Evolutionary conservation across 139 green algal genomes (phyloP), one percentile per base, ranked within the genome.

Genomic region (Chloropicon primus): DNA sequence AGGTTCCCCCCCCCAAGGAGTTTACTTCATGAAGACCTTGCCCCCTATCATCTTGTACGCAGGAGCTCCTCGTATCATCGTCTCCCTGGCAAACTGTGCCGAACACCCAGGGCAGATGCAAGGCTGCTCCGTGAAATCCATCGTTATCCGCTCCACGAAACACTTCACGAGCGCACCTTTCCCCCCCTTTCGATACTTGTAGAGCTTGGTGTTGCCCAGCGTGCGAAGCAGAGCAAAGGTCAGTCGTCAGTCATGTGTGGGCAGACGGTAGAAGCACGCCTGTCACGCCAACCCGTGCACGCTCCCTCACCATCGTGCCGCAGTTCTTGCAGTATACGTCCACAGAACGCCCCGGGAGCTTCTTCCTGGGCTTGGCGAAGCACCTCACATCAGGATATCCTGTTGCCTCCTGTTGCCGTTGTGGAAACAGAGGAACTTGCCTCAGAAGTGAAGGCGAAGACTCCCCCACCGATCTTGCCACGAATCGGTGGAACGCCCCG

Each of bases 21-120:
- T 17, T 76, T 28, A 76, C 73, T 76, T 76, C 24, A 53, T 27
- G n/a, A 54, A 76, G 24, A 76, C 73, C 41, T 76, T 76, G 25
- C 73, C 73, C 2, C 73, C 73, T 10, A 76, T 28, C 23, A 76
- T 27, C 73, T 76, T 76, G 5, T 53, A 28, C 25, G 73, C 73
- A 21, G 73, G 73, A 2, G 25, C 25, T 22, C 73, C 73, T 2
- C 28, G n/a, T 21, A 76, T 41, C 23, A 76, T 28, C 24, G n/a
- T 28, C 25, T 76, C 73, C 24, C 73, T 24, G 2, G 73, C 73
- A 5, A 76, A 76, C 2, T 27, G n/a, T 23, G 2, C 5, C 23
- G 24, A 24, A 76, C 73, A 76, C 2, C 22, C 10, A 10, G 73
- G 73, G n/a, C 73, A 76, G 21, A 41, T 28, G 24, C 27, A 28